Evolutionary conservation across 2,329 filamentous ascomycete species (phyloP).

Genomic region (Exophiala calicioides): DNA sequence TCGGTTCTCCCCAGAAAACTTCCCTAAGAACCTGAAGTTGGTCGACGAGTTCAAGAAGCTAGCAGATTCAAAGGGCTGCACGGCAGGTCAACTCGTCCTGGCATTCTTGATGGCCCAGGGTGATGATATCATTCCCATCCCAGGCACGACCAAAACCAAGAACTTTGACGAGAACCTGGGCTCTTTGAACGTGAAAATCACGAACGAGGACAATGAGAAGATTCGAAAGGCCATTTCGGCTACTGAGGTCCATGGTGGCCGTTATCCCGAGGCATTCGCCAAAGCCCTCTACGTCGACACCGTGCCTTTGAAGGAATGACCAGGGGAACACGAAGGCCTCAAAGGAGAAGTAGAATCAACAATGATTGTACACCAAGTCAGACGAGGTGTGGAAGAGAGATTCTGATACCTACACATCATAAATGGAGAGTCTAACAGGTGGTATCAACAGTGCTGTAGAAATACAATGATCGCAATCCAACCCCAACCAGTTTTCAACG

Average conservation of each 20-base stretch:
- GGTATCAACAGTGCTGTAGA: not conserved
- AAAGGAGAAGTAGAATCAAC: too few species aligned
- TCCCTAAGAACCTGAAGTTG: conserved; percentile 58
- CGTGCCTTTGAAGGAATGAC: conserved; percentile 27
- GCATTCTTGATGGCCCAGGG: conserved; percentile 66
- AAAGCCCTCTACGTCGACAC: conserved; percentile 25
- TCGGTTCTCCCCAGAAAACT: conserved; percentile 56
- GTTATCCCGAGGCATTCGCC: conserved; percentile 29
- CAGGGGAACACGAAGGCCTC: too few species aligned
- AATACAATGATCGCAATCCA: too few species aligned
- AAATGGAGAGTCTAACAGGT: too few species aligned
- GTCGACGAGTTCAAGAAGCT: conserved; percentile 53
- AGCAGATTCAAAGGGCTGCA: conserved; percentile 57
- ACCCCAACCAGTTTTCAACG: too few species aligned
- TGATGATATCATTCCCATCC: conserved; percentile 46
- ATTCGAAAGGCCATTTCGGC: conserved; percentile 31
- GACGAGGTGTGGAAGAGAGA: not conserved
- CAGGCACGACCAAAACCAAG: conserved; percentile 32
- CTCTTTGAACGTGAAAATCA: conserved; percentile 29
- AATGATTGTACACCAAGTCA: not conserved
- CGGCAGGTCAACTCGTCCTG: conserved; percentile 60
- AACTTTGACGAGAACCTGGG: conserved; percentile 34
- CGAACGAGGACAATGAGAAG: conserved; percentile 38
- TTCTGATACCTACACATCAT: too few species aligned
- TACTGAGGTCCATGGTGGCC: conserved; percentile 28